Percentiles rank a stretch among this genome's conserved stretches.
Evolutionary conservation across 1,284 basidiomycete species (phyloP).

Genomic region (Trametes polyzona): DNA sequence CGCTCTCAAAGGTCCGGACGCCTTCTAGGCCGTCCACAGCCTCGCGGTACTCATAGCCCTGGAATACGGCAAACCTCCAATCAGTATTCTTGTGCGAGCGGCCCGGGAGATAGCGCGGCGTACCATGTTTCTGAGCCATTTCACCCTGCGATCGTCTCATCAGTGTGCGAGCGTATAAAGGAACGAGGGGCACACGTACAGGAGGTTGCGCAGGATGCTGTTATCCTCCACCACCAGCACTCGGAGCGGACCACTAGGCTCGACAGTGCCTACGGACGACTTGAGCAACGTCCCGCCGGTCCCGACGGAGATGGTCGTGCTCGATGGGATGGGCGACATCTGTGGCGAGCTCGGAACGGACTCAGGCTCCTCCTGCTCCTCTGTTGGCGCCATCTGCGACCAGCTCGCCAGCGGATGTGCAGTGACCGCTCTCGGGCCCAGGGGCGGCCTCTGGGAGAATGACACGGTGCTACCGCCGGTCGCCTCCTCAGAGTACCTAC

Average conservation of each 20-base stretch:
- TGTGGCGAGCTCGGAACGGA: conserved; percentile 23
- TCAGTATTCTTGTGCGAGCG: not conserved
- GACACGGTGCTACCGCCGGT: conserved; percentile 5
- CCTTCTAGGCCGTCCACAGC: conserved; percentile 87
- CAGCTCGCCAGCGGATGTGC: conserved; percentile 49
- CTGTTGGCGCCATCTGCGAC: conserved; percentile 37
- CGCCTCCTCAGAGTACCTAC: conserved; percentile 58
- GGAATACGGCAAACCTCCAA: conserved; percentile 5
- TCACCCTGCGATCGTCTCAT: conserved; percentile 52
- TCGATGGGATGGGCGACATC: conserved; percentile 36
- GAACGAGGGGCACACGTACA: conserved; percentile 50
- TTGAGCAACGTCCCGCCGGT: conserved; percentile 63
- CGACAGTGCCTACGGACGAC: conserved; percentile 56
- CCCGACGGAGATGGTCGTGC: conserved; percentile 58
- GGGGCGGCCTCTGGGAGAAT: conserved; percentile 40
- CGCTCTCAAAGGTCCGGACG: conserved; percentile 73
- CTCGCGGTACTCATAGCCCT: conserved; percentile 81
- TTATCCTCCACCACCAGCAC: conserved; percentile 89
- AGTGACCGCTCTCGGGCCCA: conserved; percentile 54
- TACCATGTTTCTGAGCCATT: conserved; percentile 80
- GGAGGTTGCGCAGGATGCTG: conserved; percentile 68
- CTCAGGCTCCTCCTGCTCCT: conserved; percentile 38
- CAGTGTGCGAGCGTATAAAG: conserved; percentile 34
- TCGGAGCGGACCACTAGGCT: conserved; percentile 48
- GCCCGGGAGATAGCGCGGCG: not conserved